These are phyloP conservation scores for Suillus spraguei DNA, from an alignment of 768 basidiomycete genomes.

Conservation along the genomic window DNA sequence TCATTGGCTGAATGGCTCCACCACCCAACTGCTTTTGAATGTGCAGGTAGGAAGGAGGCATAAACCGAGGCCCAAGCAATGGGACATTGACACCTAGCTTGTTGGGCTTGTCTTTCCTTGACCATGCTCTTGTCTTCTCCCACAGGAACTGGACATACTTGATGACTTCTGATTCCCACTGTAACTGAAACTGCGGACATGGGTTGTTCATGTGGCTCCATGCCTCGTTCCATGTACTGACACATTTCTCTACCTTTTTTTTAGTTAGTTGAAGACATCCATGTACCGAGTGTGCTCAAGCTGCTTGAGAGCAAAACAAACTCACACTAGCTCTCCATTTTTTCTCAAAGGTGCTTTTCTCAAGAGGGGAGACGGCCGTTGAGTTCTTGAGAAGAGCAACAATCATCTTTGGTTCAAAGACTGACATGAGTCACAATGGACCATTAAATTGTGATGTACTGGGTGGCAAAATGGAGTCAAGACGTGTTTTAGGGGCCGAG, in stretches of 20 bases:
- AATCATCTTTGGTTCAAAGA: conserved; percentile 14
- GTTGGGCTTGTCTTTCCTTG: conserved; percentile 7
- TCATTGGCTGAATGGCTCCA: conserved; percentile 17
- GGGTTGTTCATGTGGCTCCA: conserved; percentile 3
- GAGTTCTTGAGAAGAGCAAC: conserved; percentile 3
- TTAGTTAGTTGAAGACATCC: not conserved
- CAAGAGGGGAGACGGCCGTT: not conserved
- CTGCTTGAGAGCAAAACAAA: too few species aligned
- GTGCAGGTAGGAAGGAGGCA: conserved; percentile 22
- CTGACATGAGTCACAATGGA: conserved; percentile 14
- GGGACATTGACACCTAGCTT: conserved; percentile 14
- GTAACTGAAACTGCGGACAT: conserved; percentile 17
- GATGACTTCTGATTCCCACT: conserved; percentile 24
- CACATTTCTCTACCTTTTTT: conserved; percentile 8
- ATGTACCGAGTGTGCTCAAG: not conserved
- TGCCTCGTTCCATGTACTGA: conserved; percentile 4
- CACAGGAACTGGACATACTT: conserved; percentile 21
- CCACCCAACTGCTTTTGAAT: conserved; percentile 11
- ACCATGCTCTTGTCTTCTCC: conserved; percentile 8
- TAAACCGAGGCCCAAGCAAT: conserved; percentile 24
- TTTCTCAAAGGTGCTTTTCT: conserved; percentile 4
- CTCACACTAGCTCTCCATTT: conserved; percentile 5
- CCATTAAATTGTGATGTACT: not conserved
- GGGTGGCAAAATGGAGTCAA: not conserved
- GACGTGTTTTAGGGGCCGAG: not conserved